Base-by-base conservation (phyloP, 352 stramenopile species). In the Phytophthora aleatoria region DNA sequence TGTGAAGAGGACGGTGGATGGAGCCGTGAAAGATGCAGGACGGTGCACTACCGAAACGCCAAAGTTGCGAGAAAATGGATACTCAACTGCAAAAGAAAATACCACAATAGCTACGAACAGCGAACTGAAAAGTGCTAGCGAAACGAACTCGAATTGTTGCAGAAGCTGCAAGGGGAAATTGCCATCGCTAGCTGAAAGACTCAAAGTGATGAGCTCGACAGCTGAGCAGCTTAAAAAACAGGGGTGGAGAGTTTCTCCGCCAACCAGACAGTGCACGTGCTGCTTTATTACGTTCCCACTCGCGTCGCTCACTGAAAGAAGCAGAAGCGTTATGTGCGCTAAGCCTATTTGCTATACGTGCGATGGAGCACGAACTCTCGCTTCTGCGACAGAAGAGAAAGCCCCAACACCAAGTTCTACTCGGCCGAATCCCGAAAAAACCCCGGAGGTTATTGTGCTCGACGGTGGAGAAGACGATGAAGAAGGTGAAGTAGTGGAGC, bases 401-500 rank as follows among this genome's bases (percentile, higher is more conserved):
- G 5, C 43, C 16, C 16, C 16, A 16, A 44, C 16, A 36, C 16
- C 11, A 11, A 41, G 33, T 13, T 33, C 30, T 24, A 27, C 30
- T 31, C 6, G 64, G 13, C 9, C 4, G 3, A 54, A 53, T 26
- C 10, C 2, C 27, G 38, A 42, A 33, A 49, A 58, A 11, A 4
- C 28, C 0, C 33, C 36, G 28, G 52, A 68, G 6, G 44, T 41
- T 36, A 59, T 64, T 38, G 54, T 54, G 28, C 15, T 69, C 10
- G 53, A 58, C 0, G 28, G 26, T 28, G 45, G 24, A 39, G 41
- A 53, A 26, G 50, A 44, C 5, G 35, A 63, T 38, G 57, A 67
- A 63, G 50, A 71, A 45, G 50, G 55, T 4, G 50, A 52, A 48
- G 39, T 57, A 15, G 2, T 63, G 28, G 50, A 63, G 15, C 16